Percentiles rank a stretch among this genome's conserved stretches.
phyloP scores from a whole-genome alignment of 768 basidiomycete species.

The Pulveroboletus sp. region DNA sequence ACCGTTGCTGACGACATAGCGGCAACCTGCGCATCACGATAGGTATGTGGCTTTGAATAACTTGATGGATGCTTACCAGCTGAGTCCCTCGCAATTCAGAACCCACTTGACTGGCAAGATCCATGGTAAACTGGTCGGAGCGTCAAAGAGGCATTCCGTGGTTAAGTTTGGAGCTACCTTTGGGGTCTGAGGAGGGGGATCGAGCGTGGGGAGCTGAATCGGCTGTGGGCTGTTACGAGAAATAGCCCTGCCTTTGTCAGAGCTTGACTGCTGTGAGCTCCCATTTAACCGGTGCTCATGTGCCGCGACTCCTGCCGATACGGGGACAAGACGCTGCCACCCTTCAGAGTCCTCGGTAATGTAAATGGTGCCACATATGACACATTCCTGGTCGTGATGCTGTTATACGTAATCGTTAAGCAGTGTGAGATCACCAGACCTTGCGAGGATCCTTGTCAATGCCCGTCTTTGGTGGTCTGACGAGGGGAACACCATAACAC shows the following conservation, averaged over 20 bases:
- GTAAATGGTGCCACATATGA: constrained; percentile 68
- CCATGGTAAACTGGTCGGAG: constrained; percentile 17
- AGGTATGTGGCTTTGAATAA: background rate
- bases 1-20: constrained; percentile 10
- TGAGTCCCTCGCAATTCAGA: constrained; percentile 18
- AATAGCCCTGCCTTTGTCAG: constrained; percentile 10
- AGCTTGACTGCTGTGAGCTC: constrained; percentile 5
- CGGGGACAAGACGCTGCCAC: constrained; percentile 42
- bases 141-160: constrained; percentile 4
- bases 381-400: constrained; percentile 61
- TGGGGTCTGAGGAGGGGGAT: constrained; percentile 26
- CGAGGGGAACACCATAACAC: constrained; percentile 83
- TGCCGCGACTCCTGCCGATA: constrained; percentile 8
- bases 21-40: constrained; percentile 16
- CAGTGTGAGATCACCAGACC: constrained; percentile 35
- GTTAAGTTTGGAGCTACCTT: constrained; percentile 20
- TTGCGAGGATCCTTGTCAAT: constrained; percentile 63
- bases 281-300: constrained; percentile 3
- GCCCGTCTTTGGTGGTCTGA: constrained; percentile 67
- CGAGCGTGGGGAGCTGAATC: constrained; percentile 32
- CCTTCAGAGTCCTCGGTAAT: constrained; percentile 54
- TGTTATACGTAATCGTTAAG: constrained; percentile 1
- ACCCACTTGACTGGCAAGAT: constrained; percentile 12
- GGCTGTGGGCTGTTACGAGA: constrained; percentile 27
- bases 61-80: constrained; percentile 7